These are phyloP conservation scores for Giardia duodenalis DNA, from an alignment of 208 protist species.

Conservation along the genomic window DNA sequence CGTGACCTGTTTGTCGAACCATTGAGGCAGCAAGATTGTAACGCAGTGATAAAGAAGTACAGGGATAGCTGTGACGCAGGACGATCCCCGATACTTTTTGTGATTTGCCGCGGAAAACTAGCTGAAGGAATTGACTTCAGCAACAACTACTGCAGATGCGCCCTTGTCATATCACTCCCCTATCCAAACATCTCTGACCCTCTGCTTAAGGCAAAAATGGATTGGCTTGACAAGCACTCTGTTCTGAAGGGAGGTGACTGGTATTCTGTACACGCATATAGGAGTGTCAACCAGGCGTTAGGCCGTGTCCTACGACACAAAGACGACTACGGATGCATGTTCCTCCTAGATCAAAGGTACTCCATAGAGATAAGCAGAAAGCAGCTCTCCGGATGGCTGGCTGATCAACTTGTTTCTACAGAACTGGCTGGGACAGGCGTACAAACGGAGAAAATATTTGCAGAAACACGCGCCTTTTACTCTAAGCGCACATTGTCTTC, in stretches of 20 bases:
- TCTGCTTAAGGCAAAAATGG: background rate
- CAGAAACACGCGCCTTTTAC: no score
- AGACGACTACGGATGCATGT: conserved; percentile 27
- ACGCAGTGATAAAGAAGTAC: background rate
- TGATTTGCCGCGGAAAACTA: background rate
- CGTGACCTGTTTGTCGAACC: background rate
- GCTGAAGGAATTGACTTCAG: background rate
- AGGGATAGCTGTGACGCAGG: background rate
- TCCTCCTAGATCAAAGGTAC: background rate
- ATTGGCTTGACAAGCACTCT: background rate
- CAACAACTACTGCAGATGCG: background rate
- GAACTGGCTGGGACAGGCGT: no score
- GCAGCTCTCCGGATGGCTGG: no score
- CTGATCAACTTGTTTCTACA: no score
- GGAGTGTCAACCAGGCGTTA: conserved; percentile 20
- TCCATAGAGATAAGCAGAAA: no score
- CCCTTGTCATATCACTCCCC: background rate
- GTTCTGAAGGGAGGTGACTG: background rate
- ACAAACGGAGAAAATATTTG: no score
- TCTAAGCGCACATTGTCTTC: no score
- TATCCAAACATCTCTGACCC: background rate
- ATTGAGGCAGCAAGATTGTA: background rate
- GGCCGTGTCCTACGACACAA: conserved; percentile 18
- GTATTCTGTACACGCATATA: background rate
- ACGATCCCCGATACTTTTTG: background rate